These are phyloP conservation scores for Dactylellina haptotyla DNA, from an alignment of 2,329 filamentous ascomycete species.

Conservation along the genomic window DNA sequence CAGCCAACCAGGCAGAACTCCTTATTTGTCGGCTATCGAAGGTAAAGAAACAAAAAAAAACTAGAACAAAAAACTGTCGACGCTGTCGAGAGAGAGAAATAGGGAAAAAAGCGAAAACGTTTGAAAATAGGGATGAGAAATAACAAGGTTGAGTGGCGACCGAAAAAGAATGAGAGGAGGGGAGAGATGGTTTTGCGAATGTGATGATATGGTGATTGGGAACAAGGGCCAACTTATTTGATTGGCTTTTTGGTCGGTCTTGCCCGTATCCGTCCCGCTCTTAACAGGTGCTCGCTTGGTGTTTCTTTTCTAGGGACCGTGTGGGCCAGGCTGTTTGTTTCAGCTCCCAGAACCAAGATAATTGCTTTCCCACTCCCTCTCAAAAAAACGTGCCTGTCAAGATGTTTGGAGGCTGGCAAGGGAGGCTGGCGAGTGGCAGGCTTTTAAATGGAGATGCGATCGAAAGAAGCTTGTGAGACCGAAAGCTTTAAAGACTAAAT, in stretches of 20 bases:
- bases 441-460: constrained; percentile 2
- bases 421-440: constrained; percentile 4
- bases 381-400: constrained; percentile 37
- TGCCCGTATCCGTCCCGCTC: constrained; percentile 48
- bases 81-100: constrained; percentile 38
- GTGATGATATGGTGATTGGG: constrained; percentile 28
- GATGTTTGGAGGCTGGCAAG: constrained; percentile 16
- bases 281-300: constrained; percentile 47
- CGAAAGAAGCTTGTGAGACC: constrained; percentile 16
- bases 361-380: background rate
- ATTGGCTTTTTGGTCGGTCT: constrained; percentile 32
- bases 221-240: constrained; percentile 27
- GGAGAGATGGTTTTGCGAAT: background rate
- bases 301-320: constrained; percentile 49
- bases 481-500: constrained; percentile 10
- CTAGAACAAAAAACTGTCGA: constrained; percentile 7
- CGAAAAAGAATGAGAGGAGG: background rate
- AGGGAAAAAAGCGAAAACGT: constrained; percentile 1
- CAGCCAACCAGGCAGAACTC: constrained; percentile 24
- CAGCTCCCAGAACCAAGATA: constrained; percentile 13
- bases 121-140: too few relatives aligned
- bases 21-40: constrained; percentile 21
- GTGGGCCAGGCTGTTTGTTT: constrained; percentile 41
- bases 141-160: background rate
- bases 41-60: constrained; percentile 5